Conservation (phyloP, 2,329 filamentous ascomycete species). For the Cytospora leucostoma region DNA sequence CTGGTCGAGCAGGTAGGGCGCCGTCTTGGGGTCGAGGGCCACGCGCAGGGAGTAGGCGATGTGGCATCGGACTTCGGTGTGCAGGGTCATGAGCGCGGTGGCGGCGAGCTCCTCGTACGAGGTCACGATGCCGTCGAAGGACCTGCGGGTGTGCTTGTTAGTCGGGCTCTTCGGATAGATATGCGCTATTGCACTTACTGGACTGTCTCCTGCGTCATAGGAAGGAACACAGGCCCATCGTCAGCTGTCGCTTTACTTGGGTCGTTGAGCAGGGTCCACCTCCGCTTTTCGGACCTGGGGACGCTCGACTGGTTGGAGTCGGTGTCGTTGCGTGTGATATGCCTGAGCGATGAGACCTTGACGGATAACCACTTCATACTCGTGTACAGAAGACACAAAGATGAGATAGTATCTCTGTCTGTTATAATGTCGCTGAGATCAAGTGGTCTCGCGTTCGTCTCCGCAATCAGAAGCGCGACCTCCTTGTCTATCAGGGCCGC, state of each 20-base stretch:
- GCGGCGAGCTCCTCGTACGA: slow-evolving; percentile 80
- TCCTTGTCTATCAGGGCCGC: slow-evolving; percentile 64
- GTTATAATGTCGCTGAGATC: slow-evolving; percentile 82
- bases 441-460: slow-evolving; percentile 62
- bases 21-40: slow-evolving; percentile 61
- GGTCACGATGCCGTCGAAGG: slow-evolving; percentile 83
- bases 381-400: slow-evolving; percentile 86
- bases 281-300: slow-evolving; percentile 62
- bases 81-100: slow-evolving; percentile 79
- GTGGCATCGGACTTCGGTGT: slow-evolving; percentile 85
- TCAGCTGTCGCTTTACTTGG: slow-evolving; percentile 60
- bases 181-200: slow-evolving; percentile 55
- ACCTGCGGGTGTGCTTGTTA: slow-evolving; percentile 45
- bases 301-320: slow-evolving; percentile 62
- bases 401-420: slow-evolving; percentile 82
- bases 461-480: slow-evolving; percentile 56
- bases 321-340: slow-evolving; percentile 74
- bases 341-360: slow-evolving; percentile 77
- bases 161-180: background rate
- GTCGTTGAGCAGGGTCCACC: slow-evolving; percentile 81
- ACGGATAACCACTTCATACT: slow-evolving; percentile 97
- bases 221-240: slow-evolving; percentile 73
- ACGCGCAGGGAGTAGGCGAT: slow-evolving; percentile 76
- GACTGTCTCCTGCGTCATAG: slow-evolving; percentile 83
- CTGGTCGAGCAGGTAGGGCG: slow-evolving; percentile 67